These are phyloP conservation scores for Pisolithus thermaeus DNA, from an alignment of 1,284 basidiomycete species.

Conservation along the genomic window DNA sequence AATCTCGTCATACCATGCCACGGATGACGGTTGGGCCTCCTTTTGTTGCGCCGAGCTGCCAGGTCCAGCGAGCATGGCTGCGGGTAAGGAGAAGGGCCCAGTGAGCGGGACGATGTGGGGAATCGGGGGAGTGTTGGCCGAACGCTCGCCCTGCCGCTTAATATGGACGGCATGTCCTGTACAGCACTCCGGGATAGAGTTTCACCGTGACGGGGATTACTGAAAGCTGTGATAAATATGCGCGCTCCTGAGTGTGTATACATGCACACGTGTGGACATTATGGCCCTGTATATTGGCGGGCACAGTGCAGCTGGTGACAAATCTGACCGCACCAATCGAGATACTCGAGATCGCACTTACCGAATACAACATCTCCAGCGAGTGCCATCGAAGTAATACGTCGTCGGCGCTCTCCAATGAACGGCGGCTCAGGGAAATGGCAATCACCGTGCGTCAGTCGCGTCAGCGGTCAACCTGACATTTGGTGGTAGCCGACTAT, in stretches of 20 bases:
- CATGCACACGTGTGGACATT: constrained; percentile 21
- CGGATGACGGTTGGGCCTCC: constrained; percentile 33
- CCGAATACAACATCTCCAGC: background rate
- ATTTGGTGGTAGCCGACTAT: background rate
- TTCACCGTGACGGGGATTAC: constrained; percentile 18
- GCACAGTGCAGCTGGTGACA: background rate
- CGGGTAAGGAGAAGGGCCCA: constrained; percentile 1
- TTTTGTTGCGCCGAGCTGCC: constrained; percentile 13
- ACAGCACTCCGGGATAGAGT: constrained; percentile 17
- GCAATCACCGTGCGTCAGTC: background rate
- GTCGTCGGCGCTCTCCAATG: too few species aligned
- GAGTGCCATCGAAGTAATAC: too few species aligned
- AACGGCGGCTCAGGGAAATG: background rate
- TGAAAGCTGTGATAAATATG: constrained; percentile 11
- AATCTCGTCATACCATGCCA: constrained; percentile 41
- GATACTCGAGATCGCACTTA: constrained; percentile 8
- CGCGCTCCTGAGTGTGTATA: constrained; percentile 2
- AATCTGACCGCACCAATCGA: background rate
- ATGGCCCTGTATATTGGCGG: constrained; percentile 8
- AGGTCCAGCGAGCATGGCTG: constrained; percentile 17
- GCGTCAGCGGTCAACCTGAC: background rate
- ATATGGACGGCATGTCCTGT: constrained; percentile 28
- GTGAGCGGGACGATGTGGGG: background rate
- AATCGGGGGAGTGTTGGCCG: constrained; percentile 5
- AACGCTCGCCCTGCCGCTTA: constrained; percentile 12